phyloP scores from a whole-genome alignment of 352 stramenopile genomes.

The Phytophthora niederhauseri region DNA sequence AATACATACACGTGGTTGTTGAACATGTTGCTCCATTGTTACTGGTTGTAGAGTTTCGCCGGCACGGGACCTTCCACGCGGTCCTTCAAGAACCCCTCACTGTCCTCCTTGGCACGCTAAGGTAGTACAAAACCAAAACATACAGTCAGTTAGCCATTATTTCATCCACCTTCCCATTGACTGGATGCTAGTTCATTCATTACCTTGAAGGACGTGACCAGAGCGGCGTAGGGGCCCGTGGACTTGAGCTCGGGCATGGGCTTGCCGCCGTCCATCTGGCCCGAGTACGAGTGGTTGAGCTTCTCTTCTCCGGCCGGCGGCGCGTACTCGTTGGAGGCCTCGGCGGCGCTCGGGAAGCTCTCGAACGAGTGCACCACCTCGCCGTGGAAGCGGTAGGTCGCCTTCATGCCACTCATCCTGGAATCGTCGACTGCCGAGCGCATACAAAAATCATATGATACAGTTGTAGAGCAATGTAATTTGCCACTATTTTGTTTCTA shows the following conservation, averaged over 20 bases:
- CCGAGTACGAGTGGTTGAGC: conserved; percentile 72
- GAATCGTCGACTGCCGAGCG: background rate
- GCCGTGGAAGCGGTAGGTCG: conserved; percentile 69
- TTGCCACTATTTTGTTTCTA: background rate
- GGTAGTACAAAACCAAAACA: background rate
- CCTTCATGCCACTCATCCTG: conserved; percentile 63
- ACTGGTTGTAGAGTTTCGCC: conserved; percentile 69
- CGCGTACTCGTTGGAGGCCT: conserved; percentile 80
- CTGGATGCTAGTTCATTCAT: background rate
- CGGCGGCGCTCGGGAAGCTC: conserved; percentile 57
- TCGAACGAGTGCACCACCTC: conserved; percentile 72
- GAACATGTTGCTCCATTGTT: conserved; percentile 19
- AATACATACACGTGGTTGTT: conserved; percentile 34
- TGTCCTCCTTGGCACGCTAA: conserved; percentile 81
- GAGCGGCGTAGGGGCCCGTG: conserved; percentile 64
- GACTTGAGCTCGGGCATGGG: conserved; percentile 72
- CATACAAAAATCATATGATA: background rate
- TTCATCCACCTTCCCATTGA: no score
- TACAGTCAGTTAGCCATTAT: background rate
- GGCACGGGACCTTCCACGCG: conserved; percentile 80
- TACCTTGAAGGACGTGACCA: conserved; percentile 83
- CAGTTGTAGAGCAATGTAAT: background rate
- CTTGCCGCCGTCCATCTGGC: conserved; percentile 69
- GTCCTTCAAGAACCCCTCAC: conserved; percentile 81
- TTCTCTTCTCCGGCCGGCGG: conserved; percentile 35